Conservation (phyloP, 1,139 yeast species). For the Meyerozyma carpophila region DNA sequence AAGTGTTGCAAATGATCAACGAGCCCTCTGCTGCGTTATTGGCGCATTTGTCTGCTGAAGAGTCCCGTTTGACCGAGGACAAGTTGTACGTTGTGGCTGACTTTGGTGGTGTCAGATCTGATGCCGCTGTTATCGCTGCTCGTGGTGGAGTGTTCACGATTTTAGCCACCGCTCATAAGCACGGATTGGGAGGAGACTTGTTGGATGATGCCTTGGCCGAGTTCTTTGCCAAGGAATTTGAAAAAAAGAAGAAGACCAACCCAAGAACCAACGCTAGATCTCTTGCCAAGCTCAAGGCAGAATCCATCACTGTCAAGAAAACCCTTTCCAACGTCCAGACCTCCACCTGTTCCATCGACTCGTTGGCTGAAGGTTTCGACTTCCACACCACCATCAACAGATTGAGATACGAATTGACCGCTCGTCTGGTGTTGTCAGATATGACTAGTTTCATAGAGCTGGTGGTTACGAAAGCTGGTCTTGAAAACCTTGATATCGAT, state of each 20-base stretch:
- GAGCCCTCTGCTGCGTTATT: slow-evolving; percentile 93
- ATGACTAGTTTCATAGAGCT: slow-evolving; percentile 74
- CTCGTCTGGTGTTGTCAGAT: slow-evolving; percentile 70
- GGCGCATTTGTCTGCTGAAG: slow-evolving; percentile 59
- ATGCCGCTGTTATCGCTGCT: slow-evolving; percentile 88
- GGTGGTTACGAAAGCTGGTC: slow-evolving; percentile 73
- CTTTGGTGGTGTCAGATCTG: slow-evolving; percentile 95
- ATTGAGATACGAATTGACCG: slow-evolving; percentile 85
- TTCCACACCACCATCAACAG: slow-evolving; percentile 92
- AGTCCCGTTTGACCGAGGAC: slow-evolving; percentile 57
- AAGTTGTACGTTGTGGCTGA: slow-evolving; percentile 89
- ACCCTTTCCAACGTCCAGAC: slow-evolving; percentile 87
- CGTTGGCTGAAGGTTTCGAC: slow-evolving; percentile 90
- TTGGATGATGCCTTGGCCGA: slow-evolving; percentile 79
- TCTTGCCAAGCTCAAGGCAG: slow-evolving; percentile 80
- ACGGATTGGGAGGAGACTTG: slow-evolving; percentile 80
- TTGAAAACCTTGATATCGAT: slow-evolving; percentile 82
- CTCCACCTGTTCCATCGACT: slow-evolving; percentile 91
- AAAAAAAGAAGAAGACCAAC: slow-evolving; percentile 78
- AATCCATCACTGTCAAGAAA: slow-evolving; percentile 81
- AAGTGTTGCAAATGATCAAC: slow-evolving; percentile 79
- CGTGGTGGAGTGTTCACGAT: slow-evolving; percentile 93
- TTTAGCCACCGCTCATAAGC: slow-evolving; percentile 80
- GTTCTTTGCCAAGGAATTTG: slow-evolving; percentile 86
- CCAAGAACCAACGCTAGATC: slow-evolving; percentile 82